Evolutionary conservation across 1,139 yeast species (phyloP).

Genomic region (Casaregolazyma lundiana): DNA sequence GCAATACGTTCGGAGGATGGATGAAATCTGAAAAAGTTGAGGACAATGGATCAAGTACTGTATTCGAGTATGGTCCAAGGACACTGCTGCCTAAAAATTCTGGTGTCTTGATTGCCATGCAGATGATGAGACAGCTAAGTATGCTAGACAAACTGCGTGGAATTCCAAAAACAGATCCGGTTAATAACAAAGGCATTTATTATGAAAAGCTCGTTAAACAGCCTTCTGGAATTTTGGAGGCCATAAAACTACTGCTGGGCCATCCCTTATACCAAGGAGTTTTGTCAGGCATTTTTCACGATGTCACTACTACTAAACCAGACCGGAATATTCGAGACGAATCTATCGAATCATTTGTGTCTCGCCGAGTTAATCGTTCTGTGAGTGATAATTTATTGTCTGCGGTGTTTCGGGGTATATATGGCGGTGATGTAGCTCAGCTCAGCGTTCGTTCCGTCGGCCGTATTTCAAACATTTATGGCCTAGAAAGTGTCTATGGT

Average conservation of each 20-base stretch:
- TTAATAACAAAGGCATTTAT: constrained; percentile 57
- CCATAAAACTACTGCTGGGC: constrained; percentile 24
- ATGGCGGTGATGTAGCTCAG: constrained; percentile 67
- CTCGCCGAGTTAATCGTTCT: constrained; percentile 61
- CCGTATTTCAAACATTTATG: constrained; percentile 39
- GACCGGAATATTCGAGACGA: constrained; percentile 50
- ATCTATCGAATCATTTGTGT: constrained; percentile 60
- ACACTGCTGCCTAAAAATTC: constrained; percentile 38
- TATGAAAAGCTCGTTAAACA: constrained; percentile 33
- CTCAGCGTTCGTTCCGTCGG: constrained; percentile 60
- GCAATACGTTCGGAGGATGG: constrained; percentile 69
- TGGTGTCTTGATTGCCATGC: constrained; percentile 30
- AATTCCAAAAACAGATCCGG: constrained; percentile 45
- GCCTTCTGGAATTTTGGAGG: constrained; percentile 27
- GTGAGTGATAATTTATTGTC: constrained; percentile 65
- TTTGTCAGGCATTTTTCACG: constrained; percentile 28
- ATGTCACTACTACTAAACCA: constrained; percentile 37
- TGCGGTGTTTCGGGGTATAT: constrained; percentile 84
- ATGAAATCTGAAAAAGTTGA: constrained; percentile 45
- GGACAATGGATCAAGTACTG: constrained; percentile 15
- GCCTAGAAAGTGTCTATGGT: constrained; percentile 57
- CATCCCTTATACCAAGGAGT: constrained; percentile 40
- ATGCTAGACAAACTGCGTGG: constrained; percentile 44
- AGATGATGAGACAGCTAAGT: constrained; percentile 43
- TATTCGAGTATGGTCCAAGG: constrained; percentile 41